Evolutionary conservation across 768 basidiomycete genomes (phyloP), one percentile per base, ranked within the genome.

Genomic region (Infundibulicybe gibba): DNA sequence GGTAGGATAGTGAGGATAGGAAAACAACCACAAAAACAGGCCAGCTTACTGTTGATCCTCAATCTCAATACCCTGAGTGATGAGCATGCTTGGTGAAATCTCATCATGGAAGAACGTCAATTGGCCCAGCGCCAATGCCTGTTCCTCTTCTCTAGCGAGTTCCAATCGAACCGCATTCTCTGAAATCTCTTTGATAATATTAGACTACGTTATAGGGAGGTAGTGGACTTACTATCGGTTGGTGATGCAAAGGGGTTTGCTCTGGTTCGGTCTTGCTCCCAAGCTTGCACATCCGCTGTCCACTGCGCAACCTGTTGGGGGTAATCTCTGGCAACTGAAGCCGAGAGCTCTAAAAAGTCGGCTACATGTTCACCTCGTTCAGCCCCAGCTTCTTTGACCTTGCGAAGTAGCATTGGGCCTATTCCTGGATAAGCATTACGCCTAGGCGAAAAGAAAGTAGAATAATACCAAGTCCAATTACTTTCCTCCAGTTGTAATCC

Each of bases 11-110:
- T n/a, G 42, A 41, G 32, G 33, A 45, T 45, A 32, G 4, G 14
- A n/a, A 10, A 40, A 33, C 25, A 37, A 5, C 14, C 2, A 19
- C 6, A 33, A 13, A 11, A n/a, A 30, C 12, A 31, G 9, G 5
- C 15, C 12, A 30, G 61, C 64, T 25, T 42, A 69, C 67, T 69
- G 63, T 32, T 50, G 50, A 12, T 63, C 62, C 45, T 72, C 65
- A 6, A 71, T 21, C 25, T 69, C 62, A 1, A 70, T 40, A 4
- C 62, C 67, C 17, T 52, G 53, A 0, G 48, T 49, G 33, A 70
- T 54, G 13, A 71, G 51, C 10, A 54, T 40, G 30, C 57, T 59
- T 13, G 49, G 47, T 0, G 44, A 39, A 30, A 54, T 42, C 31
- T 54, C 38, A 3, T 51, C 41, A n/a, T 54, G 50, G 39, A 54